Evolutionary conservation across 1,284 basidiomycete species (phyloP).

Genomic region (Puccinia novopanici): DNA sequence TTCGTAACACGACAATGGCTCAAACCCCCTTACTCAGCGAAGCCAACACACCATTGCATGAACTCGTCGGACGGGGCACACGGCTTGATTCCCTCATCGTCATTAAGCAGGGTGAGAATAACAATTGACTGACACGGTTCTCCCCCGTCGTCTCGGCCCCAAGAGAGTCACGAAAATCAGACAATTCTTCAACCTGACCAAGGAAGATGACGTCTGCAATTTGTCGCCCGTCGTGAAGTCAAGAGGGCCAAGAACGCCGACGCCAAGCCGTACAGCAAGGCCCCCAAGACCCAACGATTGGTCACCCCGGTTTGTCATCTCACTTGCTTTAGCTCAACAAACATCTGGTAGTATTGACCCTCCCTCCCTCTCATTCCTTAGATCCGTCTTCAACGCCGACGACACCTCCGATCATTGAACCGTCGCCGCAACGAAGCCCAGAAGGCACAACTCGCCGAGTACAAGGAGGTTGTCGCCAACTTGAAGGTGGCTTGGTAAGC

Average conservation of each 20-base stretch:
- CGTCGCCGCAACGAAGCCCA: conserved; percentile 83
- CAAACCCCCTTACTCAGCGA: conserved; percentile 96
- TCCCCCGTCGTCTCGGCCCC: conserved; percentile 92
- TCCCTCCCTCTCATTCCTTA: conserved; percentile 61
- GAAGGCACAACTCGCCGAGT: conserved; percentile 89
- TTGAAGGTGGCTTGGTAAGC: no score
- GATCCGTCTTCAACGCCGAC: conserved; percentile 93
- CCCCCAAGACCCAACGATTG: conserved; percentile 70
- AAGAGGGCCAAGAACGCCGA: conserved; percentile 83
- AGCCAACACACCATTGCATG: conserved; percentile 88
- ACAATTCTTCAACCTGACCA: conserved; percentile 95
- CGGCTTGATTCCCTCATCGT: conserved; percentile 90
- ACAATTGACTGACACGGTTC: conserved; percentile 85
- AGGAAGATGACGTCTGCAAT: conserved; percentile 98
- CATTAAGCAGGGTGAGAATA: conserved; percentile 93
- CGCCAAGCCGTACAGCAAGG: conserved; percentile 97
- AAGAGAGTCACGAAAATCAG: conserved; percentile 94
- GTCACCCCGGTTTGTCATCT: conserved; percentile 26
- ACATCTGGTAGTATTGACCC: conserved; percentile 41
- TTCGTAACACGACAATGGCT: conserved; percentile 84
- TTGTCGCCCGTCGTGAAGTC: conserved; percentile 83
- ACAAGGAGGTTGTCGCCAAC: conserved; percentile 76
- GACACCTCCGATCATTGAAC: conserved; percentile 87
- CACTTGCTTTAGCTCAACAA: background rate
- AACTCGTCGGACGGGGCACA: conserved; percentile 69